Conservation (phyloP, 176 grass and related monocot genomes). For the Tillandsia fasciculata region DNA sequence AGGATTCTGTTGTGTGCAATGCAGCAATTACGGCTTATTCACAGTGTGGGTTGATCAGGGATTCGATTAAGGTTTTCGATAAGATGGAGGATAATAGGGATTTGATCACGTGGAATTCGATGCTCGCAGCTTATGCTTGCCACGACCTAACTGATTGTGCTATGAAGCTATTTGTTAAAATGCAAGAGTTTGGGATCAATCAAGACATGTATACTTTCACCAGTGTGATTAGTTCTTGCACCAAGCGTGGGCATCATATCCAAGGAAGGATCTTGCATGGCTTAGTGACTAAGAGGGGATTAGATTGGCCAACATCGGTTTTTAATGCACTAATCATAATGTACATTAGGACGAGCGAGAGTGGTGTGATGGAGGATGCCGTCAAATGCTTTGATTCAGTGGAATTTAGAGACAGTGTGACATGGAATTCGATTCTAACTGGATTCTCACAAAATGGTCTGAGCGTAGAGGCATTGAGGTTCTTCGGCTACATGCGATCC, state of each 20-base stretch:
- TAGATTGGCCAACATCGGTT: slow-evolving; percentile 29
- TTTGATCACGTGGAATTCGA: slow-evolving; percentile 63
- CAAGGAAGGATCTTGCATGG: slow-evolving; percentile 34
- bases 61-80: slow-evolving; percentile 49
- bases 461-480: slow-evolving; percentile 36
- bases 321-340: slow-evolving; percentile 51
- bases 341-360: slow-evolving; percentile 32
- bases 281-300: slow-evolving; percentile 32
- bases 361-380: slow-evolving; percentile 46
- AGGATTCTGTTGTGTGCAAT: slow-evolving; percentile 30
- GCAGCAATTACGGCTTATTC: slow-evolving; percentile 47
- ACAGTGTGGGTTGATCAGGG: slow-evolving; percentile 22
- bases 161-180: slow-evolving; percentile 27
- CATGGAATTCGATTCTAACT: slow-evolving; percentile 63
- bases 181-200: slow-evolving; percentile 14
- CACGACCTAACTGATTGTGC: slow-evolving; percentile 21
- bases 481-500: slow-evolving; percentile 35
- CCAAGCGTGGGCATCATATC: slow-evolving; percentile 1
- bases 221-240: slow-evolving; percentile 42
- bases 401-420: slow-evolving; percentile 32
- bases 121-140: slow-evolving; percentile 42
- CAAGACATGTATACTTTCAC: slow-evolving; percentile 61
- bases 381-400: slow-evolving; percentile 33
- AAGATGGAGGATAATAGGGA: slow-evolving; percentile 29
- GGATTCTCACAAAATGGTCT: slow-evolving; percentile 45